Evolutionary conservation across 108 stramenopile genomes (phyloP).

Genomic region (Skeletonema menzelii): DNA sequence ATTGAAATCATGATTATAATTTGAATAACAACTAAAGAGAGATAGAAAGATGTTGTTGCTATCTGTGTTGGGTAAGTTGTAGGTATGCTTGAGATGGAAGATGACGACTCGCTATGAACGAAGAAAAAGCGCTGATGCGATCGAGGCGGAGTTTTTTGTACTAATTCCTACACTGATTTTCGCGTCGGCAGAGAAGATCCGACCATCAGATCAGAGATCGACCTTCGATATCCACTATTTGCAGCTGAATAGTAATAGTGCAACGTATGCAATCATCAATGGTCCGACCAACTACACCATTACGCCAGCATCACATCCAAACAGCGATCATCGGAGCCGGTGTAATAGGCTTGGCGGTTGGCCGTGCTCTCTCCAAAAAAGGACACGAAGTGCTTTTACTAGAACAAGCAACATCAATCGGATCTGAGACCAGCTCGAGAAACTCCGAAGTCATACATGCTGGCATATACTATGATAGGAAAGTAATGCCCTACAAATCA

Average conservation of each 20-base stretch:
- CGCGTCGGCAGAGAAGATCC: too few relatives aligned
- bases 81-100: too few relatives aligned
- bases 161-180: too few relatives aligned
- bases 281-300: neutral
- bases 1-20: neutral
- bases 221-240: too few relatives aligned
- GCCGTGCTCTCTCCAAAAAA: slow-evolving; percentile 55
- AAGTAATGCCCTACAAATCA: slow-evolving; percentile 63
- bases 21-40: too few relatives aligned
- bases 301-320: slow-evolving; percentile 51
- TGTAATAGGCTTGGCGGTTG: slow-evolving; percentile 75
- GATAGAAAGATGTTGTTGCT: too few relatives aligned
- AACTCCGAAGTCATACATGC: slow-evolving; percentile 91
- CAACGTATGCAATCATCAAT: neutral
- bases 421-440: slow-evolving; percentile 68
- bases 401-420: slow-evolving; percentile 59
- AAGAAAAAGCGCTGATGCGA: too few relatives aligned
- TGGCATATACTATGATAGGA: slow-evolving; percentile 72
- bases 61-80: too few relatives aligned
- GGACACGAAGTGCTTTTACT: slow-evolving; percentile 78
- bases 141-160: too few relatives aligned
- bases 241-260: too few relatives aligned
- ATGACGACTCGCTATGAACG: too few relatives aligned
- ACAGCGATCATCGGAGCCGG: slow-evolving; percentile 84
- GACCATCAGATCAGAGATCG: too few relatives aligned